These are phyloP conservation scores for Penicillium paneum DNA, from an alignment of 2,329 filamentous ascomycete species.

Conservation along the genomic window DNA sequence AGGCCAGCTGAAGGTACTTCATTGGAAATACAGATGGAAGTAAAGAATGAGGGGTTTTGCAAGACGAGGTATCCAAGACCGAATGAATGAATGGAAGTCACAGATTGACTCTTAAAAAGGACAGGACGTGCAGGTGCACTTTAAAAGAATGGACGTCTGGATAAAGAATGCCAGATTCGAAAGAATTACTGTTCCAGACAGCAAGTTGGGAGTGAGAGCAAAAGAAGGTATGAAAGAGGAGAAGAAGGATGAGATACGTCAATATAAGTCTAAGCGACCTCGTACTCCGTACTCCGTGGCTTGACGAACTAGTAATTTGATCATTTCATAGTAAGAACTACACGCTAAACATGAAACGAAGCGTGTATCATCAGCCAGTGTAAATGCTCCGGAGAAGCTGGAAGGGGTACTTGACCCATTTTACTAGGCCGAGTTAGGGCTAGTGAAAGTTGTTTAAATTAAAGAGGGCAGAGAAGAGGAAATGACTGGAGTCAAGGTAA, in stretches of 20 bases:
- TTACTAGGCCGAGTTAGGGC: constrained; percentile 9
- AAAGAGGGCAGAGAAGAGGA: constrained; percentile 18
- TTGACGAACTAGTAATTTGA: background rate
- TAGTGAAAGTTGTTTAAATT: constrained; percentile 19
- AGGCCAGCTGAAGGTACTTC: constrained; percentile 28
- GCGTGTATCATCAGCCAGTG: constrained; percentile 10
- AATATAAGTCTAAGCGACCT: constrained; percentile 1
- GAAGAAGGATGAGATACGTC: background rate
- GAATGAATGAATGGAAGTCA: constrained; percentile 2
- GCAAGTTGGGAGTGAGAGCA: background rate
- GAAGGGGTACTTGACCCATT: constrained; percentile 7
- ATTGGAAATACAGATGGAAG: constrained; percentile 15
- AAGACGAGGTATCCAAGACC: constrained; percentile 3
- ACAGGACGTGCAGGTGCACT: constrained; percentile 20
- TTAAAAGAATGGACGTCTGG: constrained; percentile 30
- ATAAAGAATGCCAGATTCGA: constrained; percentile 26
- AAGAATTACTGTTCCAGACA: constrained; percentile 24
- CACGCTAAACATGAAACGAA: constrained; percentile 23
- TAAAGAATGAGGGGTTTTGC: background rate
- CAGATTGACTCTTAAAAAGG: constrained; percentile 2
- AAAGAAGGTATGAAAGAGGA: constrained; percentile 6
- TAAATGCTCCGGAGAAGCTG: constrained; percentile 12
- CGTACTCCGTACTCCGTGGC: background rate
- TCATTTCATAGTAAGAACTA: background rate
- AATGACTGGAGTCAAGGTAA: constrained; percentile 10